phyloP scores from a whole-genome alignment of 176 grass and related monocot genomes.

The Oryza punctata region DNA sequence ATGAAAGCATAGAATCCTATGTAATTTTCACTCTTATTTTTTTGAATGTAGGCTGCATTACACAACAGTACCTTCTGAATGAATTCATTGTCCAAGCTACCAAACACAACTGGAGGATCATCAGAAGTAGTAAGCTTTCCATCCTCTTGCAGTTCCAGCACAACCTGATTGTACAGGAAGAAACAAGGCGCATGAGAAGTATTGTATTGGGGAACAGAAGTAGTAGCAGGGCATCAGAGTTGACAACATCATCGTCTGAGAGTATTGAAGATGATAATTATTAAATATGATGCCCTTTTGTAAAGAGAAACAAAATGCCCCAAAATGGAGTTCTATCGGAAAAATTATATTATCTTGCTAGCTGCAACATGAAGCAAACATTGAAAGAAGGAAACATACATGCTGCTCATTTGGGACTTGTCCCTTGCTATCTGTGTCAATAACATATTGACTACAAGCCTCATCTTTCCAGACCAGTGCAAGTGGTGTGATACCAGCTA shows the following conservation, averaged over 20 bases:
- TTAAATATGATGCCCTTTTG: constrained; percentile 5
- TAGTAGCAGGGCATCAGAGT: background rate
- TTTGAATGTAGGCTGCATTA: constrained; percentile 30
- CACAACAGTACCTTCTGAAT: constrained; percentile 72
- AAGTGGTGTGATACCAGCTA: constrained; percentile 92
- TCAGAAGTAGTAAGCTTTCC: constrained; percentile 82
- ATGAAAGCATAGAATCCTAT: background rate
- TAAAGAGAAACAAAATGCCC: background rate
- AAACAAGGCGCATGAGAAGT: constrained; percentile 26
- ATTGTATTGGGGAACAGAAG: background rate
- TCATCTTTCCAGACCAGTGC: constrained; percentile 84
- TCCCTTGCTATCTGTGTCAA: constrained; percentile 87
- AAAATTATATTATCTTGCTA: background rate
- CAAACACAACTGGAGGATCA: constrained; percentile 80
- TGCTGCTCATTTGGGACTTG: constrained; percentile 80
- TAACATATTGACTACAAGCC: constrained; percentile 76
- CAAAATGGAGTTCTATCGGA: background rate
- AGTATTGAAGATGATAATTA: background rate
- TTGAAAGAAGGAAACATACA: constrained; percentile 37
- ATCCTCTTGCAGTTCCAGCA: constrained; percentile 93
- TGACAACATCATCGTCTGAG: background rate
- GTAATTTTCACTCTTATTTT: background rate
- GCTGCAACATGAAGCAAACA: background rate
- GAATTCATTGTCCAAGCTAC: constrained; percentile 63
- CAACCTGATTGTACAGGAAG: constrained; percentile 64